Percentiles rank a stretch among this genome's conserved stretches.
Evolutionary conservation across 2,329 filamentous ascomycete species (phyloP).

Genomic region (Penicillium decumbens): DNA sequence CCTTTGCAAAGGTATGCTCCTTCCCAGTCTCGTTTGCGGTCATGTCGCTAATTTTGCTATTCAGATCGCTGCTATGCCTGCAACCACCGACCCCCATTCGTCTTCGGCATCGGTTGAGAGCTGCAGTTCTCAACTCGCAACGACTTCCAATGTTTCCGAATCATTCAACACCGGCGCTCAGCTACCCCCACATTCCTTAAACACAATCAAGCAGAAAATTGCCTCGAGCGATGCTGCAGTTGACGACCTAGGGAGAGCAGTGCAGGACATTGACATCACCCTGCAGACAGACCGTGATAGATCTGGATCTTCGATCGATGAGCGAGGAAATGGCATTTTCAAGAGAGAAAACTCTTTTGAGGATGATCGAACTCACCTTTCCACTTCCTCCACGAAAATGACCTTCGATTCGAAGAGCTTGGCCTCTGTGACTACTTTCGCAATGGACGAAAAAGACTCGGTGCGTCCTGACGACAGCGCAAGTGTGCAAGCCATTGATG

Average conservation of each 20-base stretch:
- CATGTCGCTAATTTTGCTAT: conserved; percentile 17
- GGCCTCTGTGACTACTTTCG: conserved; percentile 88
- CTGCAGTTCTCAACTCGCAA: conserved; percentile 20
- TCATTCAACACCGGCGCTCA: conserved; percentile 17
- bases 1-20: conserved; percentile 69
- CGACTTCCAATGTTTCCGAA: conserved; percentile 17
- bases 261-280: conserved; percentile 33
- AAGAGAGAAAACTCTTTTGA: conserved; percentile 39
- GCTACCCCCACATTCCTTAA: conserved; percentile 19
- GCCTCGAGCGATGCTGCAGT: conserved; percentile 23
- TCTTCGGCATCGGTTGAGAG: conserved; percentile 26
- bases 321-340: conserved; percentile 27
- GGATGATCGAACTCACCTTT: conserved; percentile 49
- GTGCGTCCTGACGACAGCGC: conserved; percentile 92
- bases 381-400: conserved; percentile 68
- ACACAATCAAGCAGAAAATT: conserved; percentile 15
- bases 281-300: conserved; percentile 25
- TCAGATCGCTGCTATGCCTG: conserved; percentile 44
- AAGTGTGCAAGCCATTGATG: conserved; percentile 83
- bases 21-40: not conserved
- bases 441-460: conserved; percentile 95
- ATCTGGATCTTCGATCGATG: conserved; percentile 27
- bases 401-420: conserved; percentile 90
- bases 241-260: conserved; percentile 30
- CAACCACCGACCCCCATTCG: conserved; percentile 27